These are phyloP conservation scores for Arthonia radiata DNA, from an alignment of 495 filamentous ascomycete species.

Conservation along the genomic window DNA sequence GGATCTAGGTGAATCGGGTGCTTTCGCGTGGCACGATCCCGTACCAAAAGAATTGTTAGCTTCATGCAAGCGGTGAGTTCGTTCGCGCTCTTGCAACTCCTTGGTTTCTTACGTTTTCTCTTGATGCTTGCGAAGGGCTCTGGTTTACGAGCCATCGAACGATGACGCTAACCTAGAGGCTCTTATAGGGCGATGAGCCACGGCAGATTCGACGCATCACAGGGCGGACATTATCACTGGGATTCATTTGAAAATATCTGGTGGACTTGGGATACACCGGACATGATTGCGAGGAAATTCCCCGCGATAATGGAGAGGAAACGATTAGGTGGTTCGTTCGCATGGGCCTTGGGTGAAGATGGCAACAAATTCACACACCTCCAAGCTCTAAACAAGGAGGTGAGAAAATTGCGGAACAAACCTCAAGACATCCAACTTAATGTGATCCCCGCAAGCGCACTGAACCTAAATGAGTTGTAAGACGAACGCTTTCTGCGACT, in stretches of 20 bases:
- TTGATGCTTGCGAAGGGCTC: too few relatives aligned
- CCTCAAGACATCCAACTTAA: too few relatives aligned
- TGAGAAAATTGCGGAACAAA: too few relatives aligned
- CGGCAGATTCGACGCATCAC: slow-evolving; percentile 29
- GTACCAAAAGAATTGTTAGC: slow-evolving; percentile 19
- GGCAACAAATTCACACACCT: slow-evolving; percentile 32
- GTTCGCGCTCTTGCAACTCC: too few relatives aligned
- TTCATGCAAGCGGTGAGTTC: slow-evolving; percentile 23
- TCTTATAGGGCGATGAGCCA: slow-evolving; percentile 26
- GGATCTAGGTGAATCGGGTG: slow-evolving; percentile 37
- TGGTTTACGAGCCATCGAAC: too few relatives aligned
- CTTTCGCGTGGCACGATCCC: slow-evolving; percentile 34
- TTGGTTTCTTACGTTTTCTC: too few relatives aligned
- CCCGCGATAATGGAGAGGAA: slow-evolving; percentile 29
- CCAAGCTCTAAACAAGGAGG: too few relatives aligned
- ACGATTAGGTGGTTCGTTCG: slow-evolving; percentile 42
- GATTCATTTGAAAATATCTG: slow-evolving; percentile 32
- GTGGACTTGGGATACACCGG: slow-evolving; percentile 54
- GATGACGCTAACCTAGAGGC: too few relatives aligned
- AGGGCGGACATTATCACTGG: slow-evolving; percentile 46
- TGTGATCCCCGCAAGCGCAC: too few relatives aligned
- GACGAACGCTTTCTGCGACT: too few relatives aligned
- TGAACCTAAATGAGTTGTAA: too few relatives aligned
- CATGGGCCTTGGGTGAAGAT: slow-evolving; percentile 54
- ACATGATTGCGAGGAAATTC: slow-evolving; percentile 37